Base-by-base conservation (phyloP, 2,329 filamentous ascomycete genomes). In the Verticillium dahliae region DNA sequence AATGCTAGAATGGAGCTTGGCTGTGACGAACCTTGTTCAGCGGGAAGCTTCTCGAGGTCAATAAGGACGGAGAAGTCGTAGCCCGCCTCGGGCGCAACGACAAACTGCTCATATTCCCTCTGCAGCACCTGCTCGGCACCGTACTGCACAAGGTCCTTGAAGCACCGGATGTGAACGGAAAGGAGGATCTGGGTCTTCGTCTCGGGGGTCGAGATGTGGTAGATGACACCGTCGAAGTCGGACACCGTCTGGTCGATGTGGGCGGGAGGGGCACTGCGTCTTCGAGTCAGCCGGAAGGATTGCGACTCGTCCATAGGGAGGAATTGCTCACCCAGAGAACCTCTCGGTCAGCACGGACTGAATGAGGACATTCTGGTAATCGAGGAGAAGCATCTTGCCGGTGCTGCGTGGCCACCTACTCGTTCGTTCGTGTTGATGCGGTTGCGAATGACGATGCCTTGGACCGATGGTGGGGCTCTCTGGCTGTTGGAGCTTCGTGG, bases 311-410 rank as follows among this genome's bases (percentile, higher is more conserved):
- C 34, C 56, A 58, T 45, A 37, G 52, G 33, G 52, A 58, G 41
- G 55, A 56, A 61, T 45, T 59, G 66, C 78, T 72, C 83, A 94
- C 91, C 90, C 90, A 61, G 90, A 91, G 81, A 99, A 96, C 72
- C 95, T 86, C 81, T 99, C 96, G 69, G 89, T 96, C 68, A 99
- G 86, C 68, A 99, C 87, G 70, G 93, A 94, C 81, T 98, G 92
- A 70, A 99, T 96, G 74, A 99, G 85, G 59, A 96, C 92, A 78
- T 99, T 99, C 76, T 99, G 95, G 73, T 99, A 99, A 80, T 99
- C 96, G 75, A 99, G 88, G 70, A 99, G 89, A 81, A 99, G 88
- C 95, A 89, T 89, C 66, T 73, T 87, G 75, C 69, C 67, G 31
- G 33, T n/a, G 58, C 37, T 57, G 58, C 59, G 60, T 63, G 57